These are phyloP conservation scores for Cryptosporidium sp. DNA, from an alignment of 169 alveolate genomes.

Conservation along the genomic window DNA sequence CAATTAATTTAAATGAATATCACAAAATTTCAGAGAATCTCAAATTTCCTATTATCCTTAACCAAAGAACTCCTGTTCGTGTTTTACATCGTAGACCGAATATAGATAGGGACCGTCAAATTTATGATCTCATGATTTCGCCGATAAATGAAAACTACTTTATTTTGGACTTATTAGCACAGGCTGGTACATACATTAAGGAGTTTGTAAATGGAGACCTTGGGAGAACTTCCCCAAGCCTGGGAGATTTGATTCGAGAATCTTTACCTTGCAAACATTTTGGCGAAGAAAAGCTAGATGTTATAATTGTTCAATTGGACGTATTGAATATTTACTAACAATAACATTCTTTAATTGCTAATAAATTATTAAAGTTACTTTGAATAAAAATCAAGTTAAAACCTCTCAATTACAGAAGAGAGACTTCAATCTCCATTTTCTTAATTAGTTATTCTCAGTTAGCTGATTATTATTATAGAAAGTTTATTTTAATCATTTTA, in stretches of 20 bases:
- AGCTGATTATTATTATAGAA: too few species aligned
- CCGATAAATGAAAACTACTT: conserved; percentile 86
- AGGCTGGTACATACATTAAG: conserved; percentile 91
- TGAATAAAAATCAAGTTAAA: too few species aligned
- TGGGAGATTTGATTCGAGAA: conserved; percentile 82
- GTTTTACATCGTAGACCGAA: conserved; percentile 90
- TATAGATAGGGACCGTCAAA: conserved; percentile 82
- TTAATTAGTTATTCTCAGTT: not conserved
- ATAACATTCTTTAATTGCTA: not conserved
- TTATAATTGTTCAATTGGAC: conserved; percentile 48
- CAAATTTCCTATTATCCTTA: conserved; percentile 63
- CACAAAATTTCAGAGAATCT: conserved; percentile 74
- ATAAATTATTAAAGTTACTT: too few species aligned
- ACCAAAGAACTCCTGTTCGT: conserved; percentile 89
- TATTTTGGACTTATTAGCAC: conserved; percentile 84
- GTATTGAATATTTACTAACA: conserved; percentile 20
- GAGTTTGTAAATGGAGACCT: conserved; percentile 92
- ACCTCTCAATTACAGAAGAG: not conserved
- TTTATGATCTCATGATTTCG: conserved; percentile 81
- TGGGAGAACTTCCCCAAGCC: conserved; percentile 89
- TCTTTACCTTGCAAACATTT: conserved; percentile 5
- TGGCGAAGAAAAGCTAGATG: not conserved
- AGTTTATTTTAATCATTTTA: not conserved
- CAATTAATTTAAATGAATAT: conserved; percentile 77
- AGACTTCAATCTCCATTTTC: not conserved